These are phyloP conservation scores for Xylariaceae sp. DNA, from an alignment of 2,329 filamentous ascomycete genomes.

Conservation along the genomic window DNA sequence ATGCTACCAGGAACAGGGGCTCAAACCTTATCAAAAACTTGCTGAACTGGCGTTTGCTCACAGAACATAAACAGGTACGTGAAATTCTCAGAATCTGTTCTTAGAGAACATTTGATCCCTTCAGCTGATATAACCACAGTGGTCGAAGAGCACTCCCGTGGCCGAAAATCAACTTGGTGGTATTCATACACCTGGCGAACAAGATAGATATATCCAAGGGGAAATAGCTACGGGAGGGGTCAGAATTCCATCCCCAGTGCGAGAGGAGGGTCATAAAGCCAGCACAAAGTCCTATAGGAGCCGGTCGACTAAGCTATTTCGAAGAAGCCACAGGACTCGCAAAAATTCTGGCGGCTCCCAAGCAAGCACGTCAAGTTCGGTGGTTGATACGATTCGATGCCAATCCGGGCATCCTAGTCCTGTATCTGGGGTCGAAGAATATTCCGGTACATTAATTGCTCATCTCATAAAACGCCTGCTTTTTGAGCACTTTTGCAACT, in stretches of 20 bases:
- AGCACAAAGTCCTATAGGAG: conserved; percentile 22
- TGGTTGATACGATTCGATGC: conserved; percentile 39
- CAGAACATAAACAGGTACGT: conserved; percentile 11
- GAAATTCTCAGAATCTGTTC: neutral
- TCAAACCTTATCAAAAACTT: conserved; percentile 7
- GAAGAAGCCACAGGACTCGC: conserved; percentile 40
- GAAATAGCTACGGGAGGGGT: neutral
- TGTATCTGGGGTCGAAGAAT: conserved; percentile 2
- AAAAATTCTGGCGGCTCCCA: conserved; percentile 39
- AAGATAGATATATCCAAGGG: neutral
- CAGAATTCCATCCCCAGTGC: conserved; percentile 27
- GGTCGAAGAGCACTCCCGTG: no score
- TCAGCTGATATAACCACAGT: no score
- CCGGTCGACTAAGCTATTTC: conserved; percentile 38
- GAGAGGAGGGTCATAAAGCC: conserved; percentile 26
- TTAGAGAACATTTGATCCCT: no score
- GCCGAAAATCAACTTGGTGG: no score
- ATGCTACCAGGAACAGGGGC: neutral
- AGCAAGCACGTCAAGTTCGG: conserved; percentile 41
- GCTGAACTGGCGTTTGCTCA: conserved; percentile 12
- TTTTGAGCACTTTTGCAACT: neutral
- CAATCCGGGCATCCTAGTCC: conserved; percentile 28
- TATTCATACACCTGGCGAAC: neutral
- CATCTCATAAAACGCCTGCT: neutral
- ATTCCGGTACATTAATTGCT: conserved; percentile 2